Evolutionary conservation across 495 filamentous ascomycete species (phyloP).

Genomic region (Pyrenopolyporus hunteri): DNA sequence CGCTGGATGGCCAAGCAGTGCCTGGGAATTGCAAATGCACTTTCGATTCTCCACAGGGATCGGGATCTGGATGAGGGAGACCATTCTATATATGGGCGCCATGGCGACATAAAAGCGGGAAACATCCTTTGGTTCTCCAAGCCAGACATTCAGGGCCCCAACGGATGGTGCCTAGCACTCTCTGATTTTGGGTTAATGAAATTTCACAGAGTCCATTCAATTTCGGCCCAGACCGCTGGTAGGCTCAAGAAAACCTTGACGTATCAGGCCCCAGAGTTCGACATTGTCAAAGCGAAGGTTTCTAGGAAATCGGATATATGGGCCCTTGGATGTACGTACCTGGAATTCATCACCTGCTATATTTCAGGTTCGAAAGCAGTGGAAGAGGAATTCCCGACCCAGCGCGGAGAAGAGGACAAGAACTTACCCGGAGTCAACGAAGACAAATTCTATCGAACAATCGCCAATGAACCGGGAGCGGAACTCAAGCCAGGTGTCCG

Average conservation of each 20-base stretch:
- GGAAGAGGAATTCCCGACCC: constrained; percentile 10
- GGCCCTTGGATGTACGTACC: constrained; percentile 25
- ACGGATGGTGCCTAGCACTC: constrained; percentile 12
- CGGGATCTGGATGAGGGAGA: constrained; percentile 1
- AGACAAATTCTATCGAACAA: constrained; percentile 18
- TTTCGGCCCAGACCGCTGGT: constrained; percentile 8
- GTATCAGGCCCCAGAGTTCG: constrained; percentile 27
- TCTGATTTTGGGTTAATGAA: constrained; percentile 19
- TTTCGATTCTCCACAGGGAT: constrained; percentile 17
- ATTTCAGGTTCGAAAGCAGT: constrained; percentile 8
- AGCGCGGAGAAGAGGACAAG: constrained; percentile 4
- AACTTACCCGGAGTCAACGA: background rate
- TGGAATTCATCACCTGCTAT: constrained; percentile 23
- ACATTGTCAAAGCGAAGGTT: constrained; percentile 1
- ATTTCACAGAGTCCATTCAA: constrained; percentile 18
- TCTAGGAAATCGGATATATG: constrained; percentile 28
- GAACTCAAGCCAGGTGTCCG: constrained; percentile 8
- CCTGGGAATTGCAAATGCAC: constrained; percentile 7
- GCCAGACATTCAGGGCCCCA: background rate
- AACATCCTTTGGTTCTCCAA: constrained; percentile 31
- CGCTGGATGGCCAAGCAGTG: constrained; percentile 24
- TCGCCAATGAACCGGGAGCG: background rate
- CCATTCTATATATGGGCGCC: constrained; percentile 21
- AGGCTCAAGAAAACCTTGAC: constrained; percentile 16
- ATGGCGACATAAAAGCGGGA: constrained; percentile 24